Base-by-base conservation (phyloP, 106 monocot genomes). In the Acorus gramineus region DNA sequence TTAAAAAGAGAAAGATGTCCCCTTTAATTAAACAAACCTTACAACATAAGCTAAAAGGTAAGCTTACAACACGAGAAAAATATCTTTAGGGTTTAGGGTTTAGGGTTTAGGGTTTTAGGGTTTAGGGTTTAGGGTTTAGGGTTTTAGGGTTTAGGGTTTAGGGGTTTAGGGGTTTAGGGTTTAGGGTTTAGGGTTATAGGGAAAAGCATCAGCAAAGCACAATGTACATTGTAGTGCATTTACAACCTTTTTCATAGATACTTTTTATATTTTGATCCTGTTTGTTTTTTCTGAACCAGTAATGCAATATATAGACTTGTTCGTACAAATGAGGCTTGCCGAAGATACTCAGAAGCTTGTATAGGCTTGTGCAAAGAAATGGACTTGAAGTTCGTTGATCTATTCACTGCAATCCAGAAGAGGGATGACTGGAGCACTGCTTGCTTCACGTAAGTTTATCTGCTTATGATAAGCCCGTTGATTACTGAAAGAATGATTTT, bases 261-360 rank as follows among this genome's bases (percentile, higher is more conserved):
- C 11, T 55, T 44, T 47, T 6, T 43, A 43, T 58, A 58, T 7
- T 3, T 11, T 3, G 42, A 5, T 5, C 11, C 7, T 7, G 13
- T 52, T 49, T 57, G 10, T 42, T 63, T 11, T 49, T 42, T 11
- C 50, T 57, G 7, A 3, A 44, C 3, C 65, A 90, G 84, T 64
- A 42, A 50, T 47, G 57, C 52, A 2, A 6, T 90, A 11, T 64
- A 65, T 65, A 60, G 57, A 13, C 28, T 88, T 52, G 77, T 71
- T n/a, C 80, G 93, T 53, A 89, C 85, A 56, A 89, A 93, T 64
- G 85, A 81, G 59, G 47, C 7, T 11, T 93, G 85, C 69, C 80
- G 60, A 43, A 59, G 46, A 65, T 93, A 89, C 56, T 89, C 93
- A 2, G 89, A 93, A 57, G 89, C 93, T 7, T 86, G 93, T 58